Percentiles rank a stretch among this genome's conserved stretches.
Conservation (phyloP, 1,139 yeast genomes). For the Scheffersomyces insectosa region DNA sequence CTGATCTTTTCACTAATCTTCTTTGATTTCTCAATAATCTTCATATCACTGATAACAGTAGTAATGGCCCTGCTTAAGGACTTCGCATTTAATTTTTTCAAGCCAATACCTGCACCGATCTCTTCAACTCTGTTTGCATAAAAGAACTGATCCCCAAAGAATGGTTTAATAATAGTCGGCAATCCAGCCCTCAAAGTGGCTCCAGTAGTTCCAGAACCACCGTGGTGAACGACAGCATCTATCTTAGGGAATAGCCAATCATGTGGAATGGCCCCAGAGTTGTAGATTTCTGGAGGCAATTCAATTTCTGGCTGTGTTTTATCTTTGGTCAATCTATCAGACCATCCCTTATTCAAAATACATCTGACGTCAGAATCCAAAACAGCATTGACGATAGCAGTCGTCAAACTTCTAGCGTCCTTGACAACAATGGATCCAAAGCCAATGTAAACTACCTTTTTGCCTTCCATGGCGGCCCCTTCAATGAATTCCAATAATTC, state of each 20-base stretch:
- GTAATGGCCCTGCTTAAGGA: conserved; percentile 66
- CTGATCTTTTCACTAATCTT: conserved; percentile 61
- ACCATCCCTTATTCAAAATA: conserved; percentile 93
- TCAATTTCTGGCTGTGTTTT: conserved; percentile 45
- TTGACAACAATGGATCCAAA: conserved; percentile 94
- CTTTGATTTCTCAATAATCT: conserved; percentile 67
- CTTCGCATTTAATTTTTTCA: conserved; percentile 66
- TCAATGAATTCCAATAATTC: conserved; percentile 61
- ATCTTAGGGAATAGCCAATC: conserved; percentile 90
- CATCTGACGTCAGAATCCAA: conserved; percentile 78
- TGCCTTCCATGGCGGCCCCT: conserved; percentile 59
- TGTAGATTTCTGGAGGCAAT: conserved; percentile 69
- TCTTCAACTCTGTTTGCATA: conserved; percentile 87
- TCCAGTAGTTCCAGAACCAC: conserved; percentile 97
- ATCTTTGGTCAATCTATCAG: conserved; percentile 59
- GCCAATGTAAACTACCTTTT: conserved; percentile 85
- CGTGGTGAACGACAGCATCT: conserved; percentile 96
- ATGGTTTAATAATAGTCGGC: conserved; percentile 90
- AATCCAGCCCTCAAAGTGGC: conserved; percentile 83
- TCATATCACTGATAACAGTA: conserved; percentile 65
- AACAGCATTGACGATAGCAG: conserved; percentile 79
- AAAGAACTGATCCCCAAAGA: conserved; percentile 94
- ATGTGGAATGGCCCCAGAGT: conserved; percentile 78
- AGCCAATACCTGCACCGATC: conserved; percentile 78
- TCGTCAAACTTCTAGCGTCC: conserved; percentile 75